Evolutionary conservation across 805 yeast genomes (phyloP), one percentile per base, ranked within the genome.

Genomic region (Ogataea corticis): DNA sequence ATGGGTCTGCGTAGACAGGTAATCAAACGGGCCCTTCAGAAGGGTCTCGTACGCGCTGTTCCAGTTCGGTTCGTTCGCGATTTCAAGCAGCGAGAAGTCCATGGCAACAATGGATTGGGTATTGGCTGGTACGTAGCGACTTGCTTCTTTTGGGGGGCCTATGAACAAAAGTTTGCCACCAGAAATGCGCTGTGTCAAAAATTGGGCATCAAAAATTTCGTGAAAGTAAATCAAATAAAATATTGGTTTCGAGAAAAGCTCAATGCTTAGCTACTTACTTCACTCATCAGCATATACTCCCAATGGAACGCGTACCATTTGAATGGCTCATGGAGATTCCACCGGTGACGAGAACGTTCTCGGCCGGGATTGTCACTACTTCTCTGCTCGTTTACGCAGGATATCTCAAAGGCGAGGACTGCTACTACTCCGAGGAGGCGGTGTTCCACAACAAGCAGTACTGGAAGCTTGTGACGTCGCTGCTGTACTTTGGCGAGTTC

Each of bases 21-120:
- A 80, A 3, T 61, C 54, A 52, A 70, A 83, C 1, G 89, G 88
- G 12, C 62, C 63, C 15, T 56, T 53, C 12, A 72, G 46, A 1
- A 62, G 48, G 2, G 37, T 38, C 41, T 70, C 73, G 36, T 62
- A 54, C 3, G 51, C 49, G 0, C 53, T 56, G 14, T 38, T 48
- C 57, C 57, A 53, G 28, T 28, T 19, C 21, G 53, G 52, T 15
- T 40, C 47, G 21, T 29, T 25, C 30, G 25, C 21, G 12, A 41
- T 18, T 13, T 28, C 13, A 4, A 44, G 21, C 13, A 44, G 41
- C 18, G 39, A 15, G 9, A 32, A n/a, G 30, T 50, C 49, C 48
- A 48, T 50, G 12, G 35, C 17, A 19, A 36, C 17, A 19, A 15
- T 7, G 25, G 31, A 4, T 23, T 18, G 38, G 7, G 10, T 34